Percentiles rank a stretch among this genome's conserved stretches.
Evolutionary conservation across 495 filamentous ascomycete species (phyloP).

Genomic region (Neurospora tetraspora): DNA sequence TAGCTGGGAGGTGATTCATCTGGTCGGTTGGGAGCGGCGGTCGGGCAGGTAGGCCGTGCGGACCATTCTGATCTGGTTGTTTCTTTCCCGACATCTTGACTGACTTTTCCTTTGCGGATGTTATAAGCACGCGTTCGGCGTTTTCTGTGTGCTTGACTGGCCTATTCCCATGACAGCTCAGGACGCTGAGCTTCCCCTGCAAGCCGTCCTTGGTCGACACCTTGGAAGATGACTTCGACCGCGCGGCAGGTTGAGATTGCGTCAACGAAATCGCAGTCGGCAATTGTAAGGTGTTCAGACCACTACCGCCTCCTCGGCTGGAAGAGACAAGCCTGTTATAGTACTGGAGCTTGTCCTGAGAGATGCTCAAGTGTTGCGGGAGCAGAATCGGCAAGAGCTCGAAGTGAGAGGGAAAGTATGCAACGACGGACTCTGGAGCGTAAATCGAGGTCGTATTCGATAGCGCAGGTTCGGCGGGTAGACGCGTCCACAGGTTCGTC

Average conservation of each 20-base stretch:
- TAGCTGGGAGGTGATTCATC: slow-evolving; percentile 21
- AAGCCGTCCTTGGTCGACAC: slow-evolving; percentile 39
- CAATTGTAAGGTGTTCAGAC: slow-evolving; percentile 36
- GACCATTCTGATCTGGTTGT: slow-evolving; percentile 16
- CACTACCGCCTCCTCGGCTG: slow-evolving; percentile 33
- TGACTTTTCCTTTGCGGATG: slow-evolving; percentile 35
- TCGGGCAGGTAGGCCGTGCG: slow-evolving; percentile 22
- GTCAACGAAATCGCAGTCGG: slow-evolving; percentile 36
- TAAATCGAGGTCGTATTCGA: slow-evolving; percentile 15
- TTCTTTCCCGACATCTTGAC: slow-evolving; percentile 42
- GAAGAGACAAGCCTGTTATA: slow-evolving; percentile 46
- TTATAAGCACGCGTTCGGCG: slow-evolving; percentile 47
- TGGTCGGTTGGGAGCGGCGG: slow-evolving; percentile 24
- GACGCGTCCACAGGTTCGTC: slow-evolving; percentile 31
- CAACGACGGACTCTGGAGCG: slow-evolving; percentile 14
- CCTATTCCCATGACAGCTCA: slow-evolving; percentile 53
- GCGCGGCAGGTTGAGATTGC: slow-evolving; percentile 35
- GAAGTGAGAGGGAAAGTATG: slow-evolving; percentile 28
- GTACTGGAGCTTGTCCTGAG: slow-evolving; percentile 42
- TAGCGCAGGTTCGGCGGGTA: slow-evolving; percentile 15
- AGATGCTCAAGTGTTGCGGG: slow-evolving; percentile 39
- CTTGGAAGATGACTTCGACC: slow-evolving; percentile 42
- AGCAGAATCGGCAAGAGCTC: slow-evolving; percentile 39
- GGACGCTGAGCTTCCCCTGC: slow-evolving; percentile 27
- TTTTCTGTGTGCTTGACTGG: slow-evolving; percentile 34